These are phyloP conservation scores for Globisporangium canariense DNA, from an alignment of 352 stramenopile species.

Conservation along the genomic window DNA sequence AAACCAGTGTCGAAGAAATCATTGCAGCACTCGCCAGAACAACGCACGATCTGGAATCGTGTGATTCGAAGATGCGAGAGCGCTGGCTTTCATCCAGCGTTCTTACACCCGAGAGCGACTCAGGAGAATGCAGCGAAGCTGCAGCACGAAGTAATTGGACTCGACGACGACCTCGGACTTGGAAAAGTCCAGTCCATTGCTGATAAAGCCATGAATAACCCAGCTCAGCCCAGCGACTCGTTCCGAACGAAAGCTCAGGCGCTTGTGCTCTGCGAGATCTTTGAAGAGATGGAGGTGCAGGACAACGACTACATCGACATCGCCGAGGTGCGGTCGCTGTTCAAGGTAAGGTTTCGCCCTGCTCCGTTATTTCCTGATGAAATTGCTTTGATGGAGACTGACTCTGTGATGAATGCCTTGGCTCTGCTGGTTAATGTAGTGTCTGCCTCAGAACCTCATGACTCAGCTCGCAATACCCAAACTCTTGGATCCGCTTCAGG, in stretches of 20 bases:
- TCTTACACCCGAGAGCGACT: slow-evolving; percentile 2
- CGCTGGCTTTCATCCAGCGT: slow-evolving; percentile 27
- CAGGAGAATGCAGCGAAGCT: not conserved
- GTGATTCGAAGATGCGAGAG: slow-evolving; percentile 53
- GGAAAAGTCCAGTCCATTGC: not conserved
- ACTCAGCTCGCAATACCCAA: slow-evolving; percentile 9
- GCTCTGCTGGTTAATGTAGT: not conserved
- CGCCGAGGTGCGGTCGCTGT: slow-evolving; percentile 58
- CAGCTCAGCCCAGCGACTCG: slow-evolving; percentile 14
- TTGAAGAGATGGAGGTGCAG: slow-evolving; percentile 62
- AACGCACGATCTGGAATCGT: slow-evolving; percentile 64
- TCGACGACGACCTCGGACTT: not conserved
- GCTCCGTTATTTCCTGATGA: not conserved
- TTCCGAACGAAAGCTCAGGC: slow-evolving; percentile 34
- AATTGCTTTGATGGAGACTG: not conserved
- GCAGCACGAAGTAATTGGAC: not conserved
- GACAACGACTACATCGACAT: slow-evolving; percentile 69
- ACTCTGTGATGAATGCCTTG: not conserved
- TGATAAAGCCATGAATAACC: not conserved
- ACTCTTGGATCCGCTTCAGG: slow-evolving; percentile 16
- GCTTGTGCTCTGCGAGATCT: slow-evolving; percentile 55
- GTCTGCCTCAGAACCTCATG: slow-evolving; percentile 7
- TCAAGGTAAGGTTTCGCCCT: slow-evolving; percentile 25
- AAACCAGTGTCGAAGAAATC: not conserved
- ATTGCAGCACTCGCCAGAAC: slow-evolving; percentile 23